These are phyloP conservation scores for Phaeomoniella chlamydospora DNA, from an alignment of 2,329 filamentous ascomycete species.

Conservation along the genomic window DNA sequence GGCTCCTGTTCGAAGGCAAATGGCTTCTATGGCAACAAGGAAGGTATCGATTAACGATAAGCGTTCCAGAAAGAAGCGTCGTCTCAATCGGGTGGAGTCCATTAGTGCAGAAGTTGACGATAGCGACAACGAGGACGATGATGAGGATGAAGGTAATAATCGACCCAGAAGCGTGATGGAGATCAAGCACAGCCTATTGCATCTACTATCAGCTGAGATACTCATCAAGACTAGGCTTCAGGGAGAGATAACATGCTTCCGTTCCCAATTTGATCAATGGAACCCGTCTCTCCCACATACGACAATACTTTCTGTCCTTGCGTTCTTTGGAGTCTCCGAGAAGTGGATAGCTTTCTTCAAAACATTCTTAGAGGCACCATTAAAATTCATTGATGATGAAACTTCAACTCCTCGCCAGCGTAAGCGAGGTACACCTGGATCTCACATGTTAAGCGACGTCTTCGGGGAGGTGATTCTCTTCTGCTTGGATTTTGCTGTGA, in stretches of 20 bases:
- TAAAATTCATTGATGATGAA: slow-evolving; percentile 23
- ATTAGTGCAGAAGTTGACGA: slow-evolving; percentile 9
- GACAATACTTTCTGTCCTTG: slow-evolving; percentile 26
- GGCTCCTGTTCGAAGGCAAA: neutral
- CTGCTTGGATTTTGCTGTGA: slow-evolving; percentile 31
- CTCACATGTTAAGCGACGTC: slow-evolving; percentile 30
- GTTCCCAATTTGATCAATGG: slow-evolving; percentile 32
- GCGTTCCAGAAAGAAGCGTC: too few species aligned
- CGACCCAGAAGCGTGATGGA: slow-evolving; percentile 25
- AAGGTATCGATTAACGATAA: neutral
- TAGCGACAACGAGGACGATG: slow-evolving; percentile 13
- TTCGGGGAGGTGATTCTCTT: slow-evolving; percentile 33
- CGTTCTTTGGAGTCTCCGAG: slow-evolving; percentile 28
- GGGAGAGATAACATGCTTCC: slow-evolving; percentile 30
- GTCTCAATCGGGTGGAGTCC: neutral
- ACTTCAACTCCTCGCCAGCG: slow-evolving; percentile 21
- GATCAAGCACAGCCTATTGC: slow-evolving; percentile 42
- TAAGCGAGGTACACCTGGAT: slow-evolving; percentile 29
- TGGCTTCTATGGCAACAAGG: neutral
- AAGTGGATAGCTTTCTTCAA: slow-evolving; percentile 30
- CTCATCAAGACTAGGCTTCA: slow-evolving; percentile 29
- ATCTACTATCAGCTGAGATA: slow-evolving; percentile 39
- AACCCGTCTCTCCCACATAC: slow-evolving; percentile 27
- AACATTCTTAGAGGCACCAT: slow-evolving; percentile 29
- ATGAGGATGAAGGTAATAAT: slow-evolving; percentile 9